phyloP scores from a whole-genome alignment of 2,329 filamentous ascomycete species.

The Calcarisporium arbuscula region DNA sequence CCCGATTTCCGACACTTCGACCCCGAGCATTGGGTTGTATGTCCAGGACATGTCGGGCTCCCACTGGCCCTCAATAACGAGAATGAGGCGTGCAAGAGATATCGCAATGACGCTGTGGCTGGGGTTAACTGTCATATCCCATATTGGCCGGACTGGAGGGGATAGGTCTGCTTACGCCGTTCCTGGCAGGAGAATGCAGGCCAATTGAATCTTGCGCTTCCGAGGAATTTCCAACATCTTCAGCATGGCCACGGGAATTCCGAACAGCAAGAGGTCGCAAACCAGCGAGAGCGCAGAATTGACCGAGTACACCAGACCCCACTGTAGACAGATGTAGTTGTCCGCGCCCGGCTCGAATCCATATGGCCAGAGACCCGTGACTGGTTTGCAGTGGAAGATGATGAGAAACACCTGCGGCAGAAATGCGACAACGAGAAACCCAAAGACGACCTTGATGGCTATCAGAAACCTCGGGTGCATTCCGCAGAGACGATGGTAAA shows the following conservation, averaged over 20 bases:
- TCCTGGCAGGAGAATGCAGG: constrained; percentile 41
- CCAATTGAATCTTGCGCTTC: constrained; percentile 40
- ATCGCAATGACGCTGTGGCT: constrained; percentile 40
- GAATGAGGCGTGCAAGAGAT: constrained; percentile 37
- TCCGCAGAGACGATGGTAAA: constrained; percentile 41
- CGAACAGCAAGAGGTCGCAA: constrained; percentile 44
- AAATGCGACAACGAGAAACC: constrained; percentile 33
- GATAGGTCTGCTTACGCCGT: constrained; percentile 29
- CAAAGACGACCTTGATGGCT: constrained; percentile 28
- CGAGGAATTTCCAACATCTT: constrained; percentile 35
- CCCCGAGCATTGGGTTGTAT: constrained; percentile 42
- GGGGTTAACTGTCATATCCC: constrained; percentile 4
- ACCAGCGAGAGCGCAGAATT: constrained; percentile 43
- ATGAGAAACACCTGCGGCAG: constrained; percentile 43
- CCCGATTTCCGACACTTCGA: constrained; percentile 45
- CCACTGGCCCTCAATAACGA: constrained; percentile 42
- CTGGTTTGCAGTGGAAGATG: constrained; percentile 44
- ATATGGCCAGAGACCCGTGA: constrained; percentile 47
- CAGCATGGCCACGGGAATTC: constrained; percentile 43
- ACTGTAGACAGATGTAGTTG: constrained; percentile 38
- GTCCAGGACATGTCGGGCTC: constrained; percentile 41
- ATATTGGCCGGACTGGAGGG: background rate
- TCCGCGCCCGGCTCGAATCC: constrained; percentile 34
- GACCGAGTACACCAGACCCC: constrained; percentile 45
- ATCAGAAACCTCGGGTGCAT: constrained; percentile 27